Base-by-base conservation (phyloP, 1,139 yeast genomes). In the Sugiyamaella castrensis region DNA sequence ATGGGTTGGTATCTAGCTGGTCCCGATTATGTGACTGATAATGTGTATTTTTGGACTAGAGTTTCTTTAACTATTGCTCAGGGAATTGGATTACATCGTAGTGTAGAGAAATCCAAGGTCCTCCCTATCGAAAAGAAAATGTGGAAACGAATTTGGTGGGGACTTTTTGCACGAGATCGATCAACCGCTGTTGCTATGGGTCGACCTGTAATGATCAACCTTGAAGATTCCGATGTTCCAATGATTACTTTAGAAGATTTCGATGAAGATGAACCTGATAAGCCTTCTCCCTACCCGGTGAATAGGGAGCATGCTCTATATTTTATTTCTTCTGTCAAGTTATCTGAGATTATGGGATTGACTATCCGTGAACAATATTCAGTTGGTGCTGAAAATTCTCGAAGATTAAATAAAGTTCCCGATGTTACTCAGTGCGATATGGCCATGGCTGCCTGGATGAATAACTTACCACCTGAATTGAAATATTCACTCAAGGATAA, bases 131-230 rank as follows among this genome's bases (percentile, higher is more conserved):
- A 82, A 50, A 78, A 79, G 61, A 76, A 79, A 51, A 69, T 81
- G 49, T 81, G 87, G 80, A 75, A 84, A 56, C 71, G 89, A 44
- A 75, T 85, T 19, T 87, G 92, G 91, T 87, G 95, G 95, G 75
- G 84, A 52, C 68, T 86, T 27, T 84, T 84, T 64, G 80, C 81
- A 53, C 81, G 86, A 59, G 95, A 86, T 65, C 71, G 89, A 16
- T 74, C 79, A 50, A 80, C 81, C 4, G 82, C 87, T n/a, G 77
- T 84, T 49, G 88, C 91, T 0, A 81, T 83, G 66, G 92, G 94
- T 12, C 72, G 92, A 54, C 94, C 95, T 0, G 72, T 79, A 9
- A 73, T 77, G 55, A 82, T 87, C 48, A 84, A 82, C 59, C 71
- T 85, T 53, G 85, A 81, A 48, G 94, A 86, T 62, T 82, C 88